Conservation (phyloP, 345 rosid species). For the Lumnitzera racemosa region DNA sequence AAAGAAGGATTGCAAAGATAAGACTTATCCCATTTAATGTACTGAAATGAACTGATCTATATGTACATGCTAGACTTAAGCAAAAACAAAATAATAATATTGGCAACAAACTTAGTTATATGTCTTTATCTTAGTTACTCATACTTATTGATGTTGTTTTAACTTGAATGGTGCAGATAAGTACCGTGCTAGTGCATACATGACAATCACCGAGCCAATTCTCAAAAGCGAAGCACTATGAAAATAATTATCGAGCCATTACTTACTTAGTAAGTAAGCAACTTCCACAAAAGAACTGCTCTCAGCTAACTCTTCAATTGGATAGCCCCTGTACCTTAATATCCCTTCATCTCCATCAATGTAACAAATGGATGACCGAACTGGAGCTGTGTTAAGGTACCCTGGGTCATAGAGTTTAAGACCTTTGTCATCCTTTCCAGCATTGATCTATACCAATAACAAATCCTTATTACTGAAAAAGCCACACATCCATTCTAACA, state of each 20-base stretch:
- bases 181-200: too few species aligned
- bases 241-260: neutral
- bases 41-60: too few species aligned
- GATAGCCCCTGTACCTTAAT: conserved; percentile 77
- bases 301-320: conserved; percentile 81
- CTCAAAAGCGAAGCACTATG: neutral
- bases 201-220: too few species aligned
- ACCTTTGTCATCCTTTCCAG: conserved; percentile 75
- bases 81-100: too few species aligned
- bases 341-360: conserved; percentile 95
- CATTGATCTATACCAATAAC: conserved; percentile 38
- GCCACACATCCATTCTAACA: neutral
- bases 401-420: conserved; percentile 88
- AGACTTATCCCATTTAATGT: too few species aligned
- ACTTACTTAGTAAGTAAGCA: conserved; percentile 64
- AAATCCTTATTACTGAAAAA: neutral
- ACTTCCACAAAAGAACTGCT: conserved; percentile 66
- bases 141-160: too few species aligned
- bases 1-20: too few species aligned
- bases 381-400: conserved; percentile 91
- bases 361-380: conserved; percentile 71
- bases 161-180: too few species aligned
- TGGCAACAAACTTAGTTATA: too few species aligned
- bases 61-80: too few species aligned
- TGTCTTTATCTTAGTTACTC: too few species aligned